A percentile compares a stretch with the other conserved stretches of the same genome.
phyloP scores from a whole-genome alignment of 352 stramenopile species.

The Globisporangium recalcitrans region DNA sequence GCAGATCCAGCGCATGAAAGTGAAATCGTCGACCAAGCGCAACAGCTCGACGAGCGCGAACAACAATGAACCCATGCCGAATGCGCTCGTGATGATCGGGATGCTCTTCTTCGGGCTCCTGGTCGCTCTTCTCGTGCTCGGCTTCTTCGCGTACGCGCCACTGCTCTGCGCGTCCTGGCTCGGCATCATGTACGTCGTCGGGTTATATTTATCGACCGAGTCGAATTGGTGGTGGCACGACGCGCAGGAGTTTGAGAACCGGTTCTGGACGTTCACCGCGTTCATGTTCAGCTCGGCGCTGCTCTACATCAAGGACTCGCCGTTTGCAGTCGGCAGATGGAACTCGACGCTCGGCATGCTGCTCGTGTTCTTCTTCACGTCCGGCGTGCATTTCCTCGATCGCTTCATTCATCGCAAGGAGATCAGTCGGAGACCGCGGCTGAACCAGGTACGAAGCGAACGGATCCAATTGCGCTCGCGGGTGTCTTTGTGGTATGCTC shows the following conservation, averaged over 20 bases:
- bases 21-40: conserved; percentile 12
- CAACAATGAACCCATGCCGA: conserved; percentile 38
- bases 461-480: not conserved
- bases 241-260: conserved; percentile 95
- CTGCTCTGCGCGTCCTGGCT: conserved; percentile 77
- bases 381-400: conserved; percentile 78
- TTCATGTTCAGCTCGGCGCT: conserved; percentile 90
- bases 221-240: conserved; percentile 85
- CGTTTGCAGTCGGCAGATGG: conserved; percentile 72
- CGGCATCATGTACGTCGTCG: conserved; percentile 79
- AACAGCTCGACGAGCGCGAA: conserved; percentile 14
- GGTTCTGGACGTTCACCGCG: conserved; percentile 95
- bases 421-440: conserved; percentile 53
- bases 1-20: conserved; percentile 43
- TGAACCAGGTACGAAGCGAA: conserved; percentile 32
- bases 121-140: conserved; percentile 62
- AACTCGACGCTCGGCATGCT: conserved; percentile 68
- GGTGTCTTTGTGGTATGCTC: conserved; percentile 1
- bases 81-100: conserved; percentile 63
- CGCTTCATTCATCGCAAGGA: conserved; percentile 71
- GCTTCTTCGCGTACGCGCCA: conserved; percentile 78
- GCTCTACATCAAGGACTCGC: conserved; percentile 94
- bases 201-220: conserved; percentile 76
- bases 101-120: conserved; percentile 66
- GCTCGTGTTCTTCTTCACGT: conserved; percentile 76